phyloP scores from a whole-genome alignment of 192 early-diverging fungal species.

The Entophlyctis luteolus region DNA sequence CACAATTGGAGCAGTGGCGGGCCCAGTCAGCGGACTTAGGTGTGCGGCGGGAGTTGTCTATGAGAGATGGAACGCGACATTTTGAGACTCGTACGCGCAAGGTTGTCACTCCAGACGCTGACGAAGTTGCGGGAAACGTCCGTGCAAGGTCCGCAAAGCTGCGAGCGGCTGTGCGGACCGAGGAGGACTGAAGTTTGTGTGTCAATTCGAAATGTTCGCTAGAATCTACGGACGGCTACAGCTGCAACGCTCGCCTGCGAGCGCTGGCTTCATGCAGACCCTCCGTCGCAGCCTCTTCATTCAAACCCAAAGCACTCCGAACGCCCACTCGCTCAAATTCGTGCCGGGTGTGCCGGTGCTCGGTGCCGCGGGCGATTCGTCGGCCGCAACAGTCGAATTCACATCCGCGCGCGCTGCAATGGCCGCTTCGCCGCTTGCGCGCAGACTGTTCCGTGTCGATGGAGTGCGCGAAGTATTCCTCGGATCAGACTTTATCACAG shows the following conservation, averaged over 20 bases:
- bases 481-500: constrained; percentile 90
- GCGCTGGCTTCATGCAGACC: no score
- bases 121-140: constrained; percentile 56
- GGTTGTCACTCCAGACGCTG: constrained; percentile 40
- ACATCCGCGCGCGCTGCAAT: constrained; percentile 62
- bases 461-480: constrained; percentile 88
- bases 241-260: no score
- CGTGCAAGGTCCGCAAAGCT: constrained; percentile 50
- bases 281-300: constrained; percentile 51
- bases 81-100: constrained; percentile 30
- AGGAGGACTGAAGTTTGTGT: no score
- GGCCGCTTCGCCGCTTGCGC: constrained; percentile 77
- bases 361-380: constrained; percentile 19
- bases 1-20: not conserved
- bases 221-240: no score
- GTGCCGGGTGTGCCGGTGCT: constrained; percentile 88
- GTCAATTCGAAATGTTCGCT: no score
- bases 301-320: constrained; percentile 83
- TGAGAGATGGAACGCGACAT: not conserved
- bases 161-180: constrained; percentile 33
- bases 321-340: constrained; percentile 93
- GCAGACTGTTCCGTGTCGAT: constrained; percentile 86
- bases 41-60: no score
- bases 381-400: constrained; percentile 70
- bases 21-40: no score